phyloP scores from a whole-genome alignment of 2,329 filamentous ascomycete species.

The Cephalotrichum gorgonifer region DNA sequence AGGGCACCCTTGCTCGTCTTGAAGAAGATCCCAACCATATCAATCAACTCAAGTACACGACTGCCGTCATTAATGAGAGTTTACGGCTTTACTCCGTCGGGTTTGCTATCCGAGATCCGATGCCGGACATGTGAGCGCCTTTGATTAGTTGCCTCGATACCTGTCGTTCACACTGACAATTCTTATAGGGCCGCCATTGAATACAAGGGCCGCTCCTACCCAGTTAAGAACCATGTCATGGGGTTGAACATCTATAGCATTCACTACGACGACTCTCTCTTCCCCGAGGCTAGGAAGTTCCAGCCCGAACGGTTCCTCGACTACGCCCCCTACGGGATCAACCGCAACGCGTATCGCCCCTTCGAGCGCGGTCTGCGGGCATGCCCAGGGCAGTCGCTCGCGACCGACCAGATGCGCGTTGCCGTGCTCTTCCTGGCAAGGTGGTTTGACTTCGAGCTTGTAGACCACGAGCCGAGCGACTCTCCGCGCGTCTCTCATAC shows the following conservation, averaged over 20 bases:
- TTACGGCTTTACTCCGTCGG: slow-evolving; percentile 39
- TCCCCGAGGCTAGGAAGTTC: slow-evolving; percentile 25
- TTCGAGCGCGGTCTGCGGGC: slow-evolving; percentile 26
- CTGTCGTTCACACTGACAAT: no score
- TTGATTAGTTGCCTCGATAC: no score
- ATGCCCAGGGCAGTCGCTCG: slow-evolving; percentile 25
- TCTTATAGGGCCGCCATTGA: slow-evolving; percentile 21
- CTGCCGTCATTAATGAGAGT: slow-evolving; percentile 43
- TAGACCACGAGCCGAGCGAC: slow-evolving; percentile 9
- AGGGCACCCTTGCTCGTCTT: slow-evolving; percentile 20
- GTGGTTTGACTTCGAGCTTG: slow-evolving; percentile 16
- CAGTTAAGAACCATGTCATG: slow-evolving; percentile 20
- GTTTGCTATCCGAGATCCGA: slow-evolving; percentile 25
- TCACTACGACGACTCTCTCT: slow-evolving; percentile 21
- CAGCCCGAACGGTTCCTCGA: slow-evolving; percentile 29
- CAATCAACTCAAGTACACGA: slow-evolving; percentile 38
- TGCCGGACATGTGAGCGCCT: slow-evolving; percentile 8
- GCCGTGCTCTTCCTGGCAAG: slow-evolving; percentile 12
- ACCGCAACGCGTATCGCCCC: slow-evolving; percentile 12
- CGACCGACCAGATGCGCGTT: slow-evolving; percentile 21
- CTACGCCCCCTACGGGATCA: slow-evolving; percentile 1
- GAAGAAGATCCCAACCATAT: slow-evolving; percentile 31
- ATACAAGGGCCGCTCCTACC: slow-evolving; percentile 25
- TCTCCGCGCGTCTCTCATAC: slow-evolving; percentile 12
- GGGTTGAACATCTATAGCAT: slow-evolving; percentile 11